phyloP scores from a whole-genome alignment of 768 basidiomycete species.

The Xerocomus spinulosus region DNA sequence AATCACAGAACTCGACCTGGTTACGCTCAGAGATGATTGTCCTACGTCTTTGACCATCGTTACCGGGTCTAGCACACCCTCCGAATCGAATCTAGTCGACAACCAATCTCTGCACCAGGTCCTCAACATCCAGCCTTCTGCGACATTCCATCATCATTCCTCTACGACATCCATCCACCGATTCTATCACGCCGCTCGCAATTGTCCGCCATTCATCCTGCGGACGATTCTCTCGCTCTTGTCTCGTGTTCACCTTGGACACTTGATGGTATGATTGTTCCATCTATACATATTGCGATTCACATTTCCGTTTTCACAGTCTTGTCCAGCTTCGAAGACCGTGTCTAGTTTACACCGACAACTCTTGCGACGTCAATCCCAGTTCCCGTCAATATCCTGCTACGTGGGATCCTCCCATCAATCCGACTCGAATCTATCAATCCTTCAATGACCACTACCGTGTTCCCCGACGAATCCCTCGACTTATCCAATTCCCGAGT shows the following conservation, averaged over 20 bases:
- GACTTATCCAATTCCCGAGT: background rate
- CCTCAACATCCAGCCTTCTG: no score
- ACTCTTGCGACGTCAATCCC: background rate
- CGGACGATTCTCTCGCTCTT: background rate
- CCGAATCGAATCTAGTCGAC: background rate
- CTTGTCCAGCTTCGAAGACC: background rate
- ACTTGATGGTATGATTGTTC: background rate
- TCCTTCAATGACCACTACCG: background rate
- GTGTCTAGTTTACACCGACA: background rate
- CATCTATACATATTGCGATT: background rate
- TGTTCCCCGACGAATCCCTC: constrained; percentile 1
- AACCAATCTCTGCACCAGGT: no score
- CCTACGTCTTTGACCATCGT: background rate
- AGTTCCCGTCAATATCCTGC: background rate
- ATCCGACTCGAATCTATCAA: background rate
- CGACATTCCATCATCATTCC: no score
- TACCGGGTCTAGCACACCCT: background rate
- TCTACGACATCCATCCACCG: background rate
- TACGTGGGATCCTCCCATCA: background rate
- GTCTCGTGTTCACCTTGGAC: background rate
- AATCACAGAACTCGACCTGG: no score
- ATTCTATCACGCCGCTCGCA: background rate
- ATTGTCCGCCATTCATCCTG: background rate
- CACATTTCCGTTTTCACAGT: background rate
- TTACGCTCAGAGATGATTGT: no score